Evolutionary conservation across 352 stramenopile genomes (phyloP), one percentile per base, ranked within the genome.

Genomic region (Pythium brachiatum): DNA sequence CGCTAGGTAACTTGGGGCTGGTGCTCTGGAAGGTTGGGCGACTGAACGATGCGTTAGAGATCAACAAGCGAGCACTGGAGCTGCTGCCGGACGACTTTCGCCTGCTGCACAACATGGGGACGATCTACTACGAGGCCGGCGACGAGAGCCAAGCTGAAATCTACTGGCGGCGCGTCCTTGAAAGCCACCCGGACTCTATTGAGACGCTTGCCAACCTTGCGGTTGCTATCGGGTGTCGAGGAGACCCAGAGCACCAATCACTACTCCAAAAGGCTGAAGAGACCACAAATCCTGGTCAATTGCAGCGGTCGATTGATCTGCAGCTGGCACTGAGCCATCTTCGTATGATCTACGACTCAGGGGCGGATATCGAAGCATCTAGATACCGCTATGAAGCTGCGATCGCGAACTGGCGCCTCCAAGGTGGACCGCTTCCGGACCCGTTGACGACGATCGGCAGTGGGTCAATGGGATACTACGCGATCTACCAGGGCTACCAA

Each of bases 401-500:
- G 1, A 55, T 81, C 8, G 7, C 58, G 16, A 26, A 47, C n/a
- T 23, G 79, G 5, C 18, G 58, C 4, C 46, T 15, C 1, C 38
- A 62, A 25, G 1, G 20, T 2, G 31, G 18, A 48, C 2, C 36
- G 0, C 56, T 83, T 1, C 48, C 32, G 2, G 60, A 79, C 23
- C 70, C 66, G 2, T 13, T 75, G 2, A 25, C 51, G 18, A 74
- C 69, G 1, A 60, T 64, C 12, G 73, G 64, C 31, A 59, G 56
- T 50, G 79, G 78, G 13, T 71, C 70, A 0, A 72, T 88, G 53
- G 79, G 78, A 1, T 91, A 89, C 59, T 88, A 88, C 50, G 71
- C 82, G 16, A 72, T 88, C 47, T 89, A 89, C 54, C 70, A 87
- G 53, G 82, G 74, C 21, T 58, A 59, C 21, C 53, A 75, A 34